Conservation (phyloP, 495 filamentous ascomycete genomes). For the Thozetella sp. region DNA sequence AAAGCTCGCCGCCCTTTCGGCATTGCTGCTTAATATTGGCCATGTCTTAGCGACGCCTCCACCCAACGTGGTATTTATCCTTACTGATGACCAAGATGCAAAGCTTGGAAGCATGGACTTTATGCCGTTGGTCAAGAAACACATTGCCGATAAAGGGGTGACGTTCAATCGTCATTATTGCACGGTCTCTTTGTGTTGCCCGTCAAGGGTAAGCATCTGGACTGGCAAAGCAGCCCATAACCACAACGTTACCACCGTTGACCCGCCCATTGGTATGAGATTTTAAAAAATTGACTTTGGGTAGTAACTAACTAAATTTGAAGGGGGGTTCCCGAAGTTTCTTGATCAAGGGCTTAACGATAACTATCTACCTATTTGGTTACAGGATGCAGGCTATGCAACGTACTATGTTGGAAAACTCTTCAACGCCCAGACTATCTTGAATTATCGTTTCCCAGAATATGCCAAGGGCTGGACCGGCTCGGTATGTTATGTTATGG, state of each 20-base stretch:
- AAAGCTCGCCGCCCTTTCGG: too few species aligned
- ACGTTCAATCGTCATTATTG: slow-evolving; percentile 61
- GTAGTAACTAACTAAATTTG: background rate
- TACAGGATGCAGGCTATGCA: slow-evolving; percentile 67
- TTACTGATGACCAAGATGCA: slow-evolving; percentile 69
- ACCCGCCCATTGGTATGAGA: slow-evolving; percentile 56
- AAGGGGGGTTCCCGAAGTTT: slow-evolving; percentile 74
- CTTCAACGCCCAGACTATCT: slow-evolving; percentile 63
- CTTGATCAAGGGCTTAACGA: slow-evolving; percentile 65
- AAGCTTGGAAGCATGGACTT: slow-evolving; percentile 61
- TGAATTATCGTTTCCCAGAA: slow-evolving; percentile 62
- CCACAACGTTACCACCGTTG: slow-evolving; percentile 75
- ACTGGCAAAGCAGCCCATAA: slow-evolving; percentile 74
- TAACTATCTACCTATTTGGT: slow-evolving; percentile 68
- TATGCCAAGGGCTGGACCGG: slow-evolving; percentile 56
- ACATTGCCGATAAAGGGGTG: slow-evolving; percentile 55
- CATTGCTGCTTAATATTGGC: too few species aligned
- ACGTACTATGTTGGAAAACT: slow-evolving; percentile 77
- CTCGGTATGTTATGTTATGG: too few species aligned
- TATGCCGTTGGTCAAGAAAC: slow-evolving; percentile 53
- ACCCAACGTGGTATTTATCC: slow-evolving; percentile 65
- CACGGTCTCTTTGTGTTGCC: slow-evolving; percentile 66
- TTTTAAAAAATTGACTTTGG: background rate
- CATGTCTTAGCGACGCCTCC: slow-evolving; percentile 2
- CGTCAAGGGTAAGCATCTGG: slow-evolving; percentile 62